Percentiles rank a stretch among this genome's conserved stretches.
These are phyloP conservation scores for Cinnamomum chago DNA, from an alignment of 164 flowering plant genomes.

Conservation along the genomic window DNA sequence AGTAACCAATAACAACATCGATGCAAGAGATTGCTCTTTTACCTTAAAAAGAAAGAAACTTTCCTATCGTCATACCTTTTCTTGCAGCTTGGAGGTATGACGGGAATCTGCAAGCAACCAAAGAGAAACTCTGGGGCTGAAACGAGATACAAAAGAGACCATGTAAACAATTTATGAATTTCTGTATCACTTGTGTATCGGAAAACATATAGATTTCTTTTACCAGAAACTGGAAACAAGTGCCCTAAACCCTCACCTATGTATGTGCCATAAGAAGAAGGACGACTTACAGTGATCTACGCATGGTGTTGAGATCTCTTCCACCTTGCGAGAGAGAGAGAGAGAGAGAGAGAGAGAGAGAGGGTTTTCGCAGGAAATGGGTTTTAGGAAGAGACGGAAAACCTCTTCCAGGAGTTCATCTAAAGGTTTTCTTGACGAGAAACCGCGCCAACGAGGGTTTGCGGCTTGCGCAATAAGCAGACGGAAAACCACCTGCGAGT, in stretches of 20 bases:
- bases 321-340: background rate
- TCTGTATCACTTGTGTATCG: background rate
- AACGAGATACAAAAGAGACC: conserved; percentile 1
- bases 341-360: background rate
- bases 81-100: conserved; percentile 11
- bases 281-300: conserved; percentile 17
- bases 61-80: background rate
- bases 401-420: background rate
- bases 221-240: background rate
- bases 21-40: background rate
- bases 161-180: background rate
- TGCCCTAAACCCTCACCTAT: background rate
- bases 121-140: conserved; percentile 24
- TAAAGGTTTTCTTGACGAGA: background rate
- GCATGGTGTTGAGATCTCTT: conserved; percentile 11
- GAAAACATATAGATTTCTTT: background rate
- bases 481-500: background rate
- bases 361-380: background rate
- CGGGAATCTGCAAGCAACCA: conserved; percentile 17
- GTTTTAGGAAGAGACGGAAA: background rate
- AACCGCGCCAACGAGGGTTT: background rate
- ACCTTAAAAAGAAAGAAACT: background rate
- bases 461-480: background rate
- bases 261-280: background rate
- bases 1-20: background rate